Conservation (phyloP, 768 basidiomycete species). For the Amanita pseudoporphyria region DNA sequence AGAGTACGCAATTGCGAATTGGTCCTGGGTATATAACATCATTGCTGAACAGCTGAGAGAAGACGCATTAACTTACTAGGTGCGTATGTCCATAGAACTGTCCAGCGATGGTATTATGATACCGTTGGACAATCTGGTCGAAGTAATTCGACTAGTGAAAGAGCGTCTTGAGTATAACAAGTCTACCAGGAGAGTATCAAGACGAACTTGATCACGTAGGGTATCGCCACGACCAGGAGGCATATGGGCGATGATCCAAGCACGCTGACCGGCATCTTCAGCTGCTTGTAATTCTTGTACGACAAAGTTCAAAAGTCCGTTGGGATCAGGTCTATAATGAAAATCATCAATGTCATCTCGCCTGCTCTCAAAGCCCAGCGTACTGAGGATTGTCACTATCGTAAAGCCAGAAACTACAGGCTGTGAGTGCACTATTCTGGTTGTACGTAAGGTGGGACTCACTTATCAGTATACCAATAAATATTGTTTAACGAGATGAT, state of each 20-base stretch:
- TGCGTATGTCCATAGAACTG: slow-evolving; percentile 59
- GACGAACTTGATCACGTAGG: slow-evolving; percentile 39
- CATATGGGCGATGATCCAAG: slow-evolving; percentile 56
- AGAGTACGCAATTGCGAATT: slow-evolving; percentile 52
- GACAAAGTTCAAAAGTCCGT: slow-evolving; percentile 47
- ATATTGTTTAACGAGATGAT: slow-evolving; percentile 53
- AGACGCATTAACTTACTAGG: slow-evolving; percentile 18
- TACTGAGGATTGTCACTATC: slow-evolving; percentile 39
- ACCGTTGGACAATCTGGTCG: slow-evolving; percentile 51
- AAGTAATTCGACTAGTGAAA: slow-evolving; percentile 42
- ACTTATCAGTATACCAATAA: slow-evolving; percentile 57
- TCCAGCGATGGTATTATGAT: slow-evolving; percentile 46
- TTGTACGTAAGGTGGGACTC: slow-evolving; percentile 8
- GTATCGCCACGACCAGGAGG: slow-evolving; percentile 39
- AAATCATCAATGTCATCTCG: slow-evolving; percentile 1
- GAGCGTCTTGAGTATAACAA: neutral
- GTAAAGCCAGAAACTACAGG: slow-evolving; percentile 49
- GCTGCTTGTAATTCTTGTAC: slow-evolving; percentile 46
- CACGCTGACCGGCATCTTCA: slow-evolving; percentile 49
- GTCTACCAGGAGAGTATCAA: neutral
- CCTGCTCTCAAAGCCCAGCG: slow-evolving; percentile 9
- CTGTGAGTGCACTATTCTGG: neutral
- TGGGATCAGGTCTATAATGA: slow-evolving; percentile 39
- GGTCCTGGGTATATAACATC: slow-evolving; percentile 26
- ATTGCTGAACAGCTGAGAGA: neutral